Evolutionary conservation across 2,329 filamentous ascomycete genomes (phyloP).

Genomic region (Cadophora malorum): DNA sequence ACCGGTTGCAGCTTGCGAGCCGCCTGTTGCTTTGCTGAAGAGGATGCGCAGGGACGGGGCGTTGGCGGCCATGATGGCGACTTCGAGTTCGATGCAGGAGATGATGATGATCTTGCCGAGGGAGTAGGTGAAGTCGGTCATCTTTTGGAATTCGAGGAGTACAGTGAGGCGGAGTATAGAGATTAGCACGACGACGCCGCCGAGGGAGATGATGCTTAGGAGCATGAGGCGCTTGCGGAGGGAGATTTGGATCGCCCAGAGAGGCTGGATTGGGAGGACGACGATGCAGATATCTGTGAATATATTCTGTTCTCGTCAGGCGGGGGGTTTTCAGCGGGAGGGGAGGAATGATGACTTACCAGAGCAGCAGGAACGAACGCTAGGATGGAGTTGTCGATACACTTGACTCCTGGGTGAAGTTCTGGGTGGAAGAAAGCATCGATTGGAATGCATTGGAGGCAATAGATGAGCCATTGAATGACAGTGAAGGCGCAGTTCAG

Average conservation of each 20-base stretch:
- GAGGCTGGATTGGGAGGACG: slow-evolving; percentile 48
- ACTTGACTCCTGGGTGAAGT: slow-evolving; percentile 38
- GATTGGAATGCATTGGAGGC: slow-evolving; percentile 45
- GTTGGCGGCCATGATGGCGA: slow-evolving; percentile 46
- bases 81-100: slow-evolving; percentile 44
- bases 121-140: slow-evolving; percentile 41
- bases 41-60: slow-evolving; percentile 42
- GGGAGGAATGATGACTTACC: background rate
- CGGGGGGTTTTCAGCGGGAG: background rate
- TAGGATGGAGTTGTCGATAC: slow-evolving; percentile 32
- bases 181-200: slow-evolving; percentile 41
- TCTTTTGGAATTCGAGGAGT: slow-evolving; percentile 35
- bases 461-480: slow-evolving; percentile 42
- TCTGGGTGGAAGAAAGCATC: slow-evolving; percentile 43
- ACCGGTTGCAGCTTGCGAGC: background rate
- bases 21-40: background rate
- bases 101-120: slow-evolving; percentile 46
- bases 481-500: slow-evolving; percentile 42
- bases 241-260: slow-evolving; percentile 53
- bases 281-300: slow-evolving; percentile 40
- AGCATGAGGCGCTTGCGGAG: slow-evolving; percentile 34
- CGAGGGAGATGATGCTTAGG: slow-evolving; percentile 42
- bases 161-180: slow-evolving; percentile 30
- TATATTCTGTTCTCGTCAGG: slow-evolving; percentile 9
- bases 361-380: slow-evolving; percentile 30